phyloP scores from a whole-genome alignment of 768 basidiomycete genomes.

The Crassisporium funariophilum region DNA sequence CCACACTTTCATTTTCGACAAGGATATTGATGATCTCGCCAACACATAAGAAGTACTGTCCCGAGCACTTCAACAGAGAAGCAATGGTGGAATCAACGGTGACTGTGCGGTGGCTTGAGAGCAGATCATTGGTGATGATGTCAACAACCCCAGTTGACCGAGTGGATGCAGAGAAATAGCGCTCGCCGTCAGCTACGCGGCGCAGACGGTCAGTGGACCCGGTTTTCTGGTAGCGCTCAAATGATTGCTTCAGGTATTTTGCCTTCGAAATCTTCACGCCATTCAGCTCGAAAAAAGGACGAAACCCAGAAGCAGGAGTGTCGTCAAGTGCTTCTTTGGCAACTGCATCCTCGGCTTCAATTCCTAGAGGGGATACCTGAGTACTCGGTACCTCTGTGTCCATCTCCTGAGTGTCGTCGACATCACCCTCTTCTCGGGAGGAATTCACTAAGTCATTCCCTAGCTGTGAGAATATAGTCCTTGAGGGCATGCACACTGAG shows the following conservation, averaged over 20 bases:
- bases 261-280: conserved; percentile 6
- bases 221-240: neutral
- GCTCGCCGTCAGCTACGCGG: conserved; percentile 1
- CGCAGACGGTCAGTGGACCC: conserved; percentile 8
- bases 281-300: neutral
- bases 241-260: neutral
- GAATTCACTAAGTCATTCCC: too few species aligned
- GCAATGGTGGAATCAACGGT: conserved; percentile 17
- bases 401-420: too few species aligned
- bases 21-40: conserved; percentile 22
- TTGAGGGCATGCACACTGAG: too few species aligned
- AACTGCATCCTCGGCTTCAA: too few species aligned
- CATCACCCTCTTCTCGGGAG: too few species aligned
- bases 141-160: neutral
- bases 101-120: too few species aligned
- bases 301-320: too few species aligned
- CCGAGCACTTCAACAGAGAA: conserved; percentile 19
- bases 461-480: too few species aligned
- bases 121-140: neutral
- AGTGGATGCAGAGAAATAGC: too few species aligned
- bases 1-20: conserved; percentile 11
- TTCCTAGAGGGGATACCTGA: too few species aligned
- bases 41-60: conserved; percentile 22
- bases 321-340: too few species aligned
- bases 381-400: too few species aligned